Percentiles rank a stretch among this genome's conserved stretches.
These are phyloP conservation scores for Camellia granthamiana DNA, from an alignment of 148 eudicot genomes.

Conservation along the genomic window DNA sequence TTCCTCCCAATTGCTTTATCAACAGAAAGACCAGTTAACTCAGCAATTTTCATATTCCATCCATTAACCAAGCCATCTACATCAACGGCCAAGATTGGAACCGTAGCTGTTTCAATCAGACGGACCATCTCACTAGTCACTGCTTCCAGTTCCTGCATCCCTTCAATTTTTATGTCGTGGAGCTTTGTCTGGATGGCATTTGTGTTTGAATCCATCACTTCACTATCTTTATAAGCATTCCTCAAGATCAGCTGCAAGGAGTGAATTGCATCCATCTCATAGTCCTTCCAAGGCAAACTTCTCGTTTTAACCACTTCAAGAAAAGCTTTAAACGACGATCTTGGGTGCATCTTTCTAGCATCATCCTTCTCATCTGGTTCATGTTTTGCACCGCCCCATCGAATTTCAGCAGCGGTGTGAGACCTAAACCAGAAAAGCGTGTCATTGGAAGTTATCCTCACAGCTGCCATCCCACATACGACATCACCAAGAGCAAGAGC, in stretches of 20 bases:
- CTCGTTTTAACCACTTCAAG: slow-evolving; percentile 83
- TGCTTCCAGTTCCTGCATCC: slow-evolving; percentile 67
- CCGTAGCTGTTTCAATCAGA: slow-evolving; percentile 89
- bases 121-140: slow-evolving; percentile 96
- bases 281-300: slow-evolving; percentile 90
- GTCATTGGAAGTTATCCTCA: slow-evolving; percentile 56
- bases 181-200: slow-evolving; percentile 54
- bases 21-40: slow-evolving; percentile 69
- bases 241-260: slow-evolving; percentile 90
- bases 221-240: slow-evolving; percentile 60
- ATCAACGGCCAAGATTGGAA: slow-evolving; percentile 91
- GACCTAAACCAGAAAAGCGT: slow-evolving; percentile 97
- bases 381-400: slow-evolving; percentile 96
- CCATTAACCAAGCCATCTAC: slow-evolving; percentile 74
- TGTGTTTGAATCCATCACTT: slow-evolving; percentile 39
- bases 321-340: slow-evolving; percentile 93
- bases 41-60: slow-evolving; percentile 88
- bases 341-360: slow-evolving; percentile 78
- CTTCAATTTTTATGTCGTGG: slow-evolving; percentile 63
- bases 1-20: slow-evolving; percentile 66
- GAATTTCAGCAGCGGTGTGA: slow-evolving; percentile 73
- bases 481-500: slow-evolving; percentile 65
- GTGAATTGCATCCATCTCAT: slow-evolving; percentile 96
- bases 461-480: slow-evolving; percentile 95
- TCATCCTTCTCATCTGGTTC: slow-evolving; percentile 69